Base-by-base conservation (phyloP, 2,329 filamentous ascomycete genomes). In the Alternaria brassicae region DNA sequence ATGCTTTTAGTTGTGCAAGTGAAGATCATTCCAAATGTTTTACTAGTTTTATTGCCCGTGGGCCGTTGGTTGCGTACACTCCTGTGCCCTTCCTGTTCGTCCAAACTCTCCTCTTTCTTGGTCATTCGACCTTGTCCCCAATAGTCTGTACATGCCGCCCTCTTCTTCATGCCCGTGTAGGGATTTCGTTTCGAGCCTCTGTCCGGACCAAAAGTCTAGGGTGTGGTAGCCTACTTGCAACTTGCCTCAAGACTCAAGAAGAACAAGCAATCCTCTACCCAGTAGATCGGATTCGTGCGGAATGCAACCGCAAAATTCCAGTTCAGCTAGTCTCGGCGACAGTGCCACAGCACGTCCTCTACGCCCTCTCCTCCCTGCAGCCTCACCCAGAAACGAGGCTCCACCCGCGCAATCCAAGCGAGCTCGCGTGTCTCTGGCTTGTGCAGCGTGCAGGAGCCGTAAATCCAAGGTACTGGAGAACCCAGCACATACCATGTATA, bases 381-480 rank as follows among this genome's bases (percentile, higher is more conserved):
- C 60, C 21, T 49, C 59, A 30, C 52, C 56, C 6, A 63, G 56
- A 23, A 44, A 23, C 30, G 58, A 62, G 12, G 25, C 51, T 30
- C 37, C 49, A 25, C 50, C 47, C 8, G 25, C 34, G 7, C 59
- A 63, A 9, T 56, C 57, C 21, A 66, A 66, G 42, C 54, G 63
- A 40, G 54, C 51, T 28, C 65, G 65, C 30, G 55, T 65, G 15
- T 60, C 63, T 17, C 34, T 61, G 30, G 65, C 65, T n/a, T 68
- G 65, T 45, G 50, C 61, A 36, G 61, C 65, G 23, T 68, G 65
- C 56, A 60, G 65, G 49, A 42, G n/a, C 25, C 63, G 65, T 15
- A 66, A 66, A 62, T 65, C 61, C 9, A 68, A 68, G 65, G 65
- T 68, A 60, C 5, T 27, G 8, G 7, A 8, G n/a, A 17, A 17